These are phyloP conservation scores for Apiospora pterosperma DNA, from an alignment of 2,329 filamentous ascomycete species.

Conservation along the genomic window DNA sequence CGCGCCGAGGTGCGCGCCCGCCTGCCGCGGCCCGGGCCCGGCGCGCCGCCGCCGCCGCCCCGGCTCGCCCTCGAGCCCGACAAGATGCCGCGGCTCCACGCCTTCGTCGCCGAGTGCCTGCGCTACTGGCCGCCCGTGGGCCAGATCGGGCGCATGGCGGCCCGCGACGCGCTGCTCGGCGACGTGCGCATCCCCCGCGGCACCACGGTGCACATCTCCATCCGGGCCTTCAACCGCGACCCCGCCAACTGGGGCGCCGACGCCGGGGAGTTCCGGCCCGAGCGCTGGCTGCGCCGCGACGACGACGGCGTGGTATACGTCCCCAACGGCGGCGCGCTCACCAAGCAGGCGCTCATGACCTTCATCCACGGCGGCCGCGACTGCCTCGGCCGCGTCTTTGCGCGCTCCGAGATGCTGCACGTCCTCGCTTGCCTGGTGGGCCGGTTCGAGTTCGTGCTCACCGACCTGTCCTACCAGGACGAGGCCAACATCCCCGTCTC, in stretches of 20 bases:
- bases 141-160: slow-evolving; percentile 12
- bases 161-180: slow-evolving; percentile 36
- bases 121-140: slow-evolving; percentile 18
- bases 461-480: slow-evolving; percentile 9
- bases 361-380: slow-evolving; percentile 25
- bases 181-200: slow-evolving; percentile 57
- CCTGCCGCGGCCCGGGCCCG: slow-evolving; percentile 12
- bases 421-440: slow-evolving; percentile 41
- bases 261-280: slow-evolving; percentile 57
- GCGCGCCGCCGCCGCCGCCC: slow-evolving; percentile 1
- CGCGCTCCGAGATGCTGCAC: slow-evolving; percentile 52
- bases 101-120: slow-evolving; percentile 12
- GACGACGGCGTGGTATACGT: slow-evolving; percentile 7
- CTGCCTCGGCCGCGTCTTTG: slow-evolving; percentile 43
- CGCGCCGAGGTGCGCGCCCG: slow-evolving; percentile 14
- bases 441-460: slow-evolving; percentile 14
- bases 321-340: background rate
- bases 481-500: slow-evolving; percentile 13
- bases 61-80: slow-evolving; percentile 10
- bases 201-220: slow-evolving; percentile 57
- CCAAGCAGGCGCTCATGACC: background rate
- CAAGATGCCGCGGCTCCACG: slow-evolving; percentile 14
- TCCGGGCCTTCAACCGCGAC: slow-evolving; percentile 62
- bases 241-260: slow-evolving; percentile 60
- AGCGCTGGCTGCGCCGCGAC: slow-evolving; percentile 48